Conservation (phyloP, 495 filamentous ascomycete species). For the Neurospora africana region DNA sequence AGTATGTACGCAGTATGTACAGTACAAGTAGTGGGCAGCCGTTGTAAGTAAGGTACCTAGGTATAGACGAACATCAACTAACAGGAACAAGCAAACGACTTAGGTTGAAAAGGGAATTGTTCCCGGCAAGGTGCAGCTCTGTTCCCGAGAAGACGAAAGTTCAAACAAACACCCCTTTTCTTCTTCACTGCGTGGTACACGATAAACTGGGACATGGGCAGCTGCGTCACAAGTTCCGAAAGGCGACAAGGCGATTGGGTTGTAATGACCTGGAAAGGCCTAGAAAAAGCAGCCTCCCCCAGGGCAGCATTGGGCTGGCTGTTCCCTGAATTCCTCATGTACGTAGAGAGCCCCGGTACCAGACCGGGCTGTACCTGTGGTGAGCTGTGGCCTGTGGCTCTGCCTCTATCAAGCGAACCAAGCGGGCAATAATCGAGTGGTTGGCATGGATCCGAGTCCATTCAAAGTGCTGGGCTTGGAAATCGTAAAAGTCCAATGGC, state of each 20-base stretch:
- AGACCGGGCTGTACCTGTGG: background rate
- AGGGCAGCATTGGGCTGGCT: background rate
- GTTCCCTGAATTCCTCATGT: background rate
- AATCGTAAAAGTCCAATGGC: background rate
- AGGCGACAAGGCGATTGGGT: constrained; percentile 7
- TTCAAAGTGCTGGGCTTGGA: background rate
- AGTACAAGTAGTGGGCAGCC: background rate
- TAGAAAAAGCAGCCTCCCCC: background rate
- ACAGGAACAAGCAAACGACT: background rate
- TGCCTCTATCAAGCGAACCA: background rate
- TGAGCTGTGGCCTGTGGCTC: background rate
- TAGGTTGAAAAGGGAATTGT: background rate
- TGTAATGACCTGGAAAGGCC: background rate
- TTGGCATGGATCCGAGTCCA: background rate
- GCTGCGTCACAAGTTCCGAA: background rate
- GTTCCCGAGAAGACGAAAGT: background rate
- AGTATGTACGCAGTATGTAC: background rate
- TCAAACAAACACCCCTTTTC: background rate
- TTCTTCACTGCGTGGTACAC: background rate
- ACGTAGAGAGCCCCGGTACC: background rate
- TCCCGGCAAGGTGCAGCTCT: constrained; percentile 4
- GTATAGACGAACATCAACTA: background rate
- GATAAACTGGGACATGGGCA: constrained; percentile 7
- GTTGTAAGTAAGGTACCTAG: background rate
- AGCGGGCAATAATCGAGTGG: background rate